Evolutionary conservation across 352 stramenopile genomes (phyloP), one percentile per base, ranked within the genome.

Genomic region (Phytophthora tubulina): DNA sequence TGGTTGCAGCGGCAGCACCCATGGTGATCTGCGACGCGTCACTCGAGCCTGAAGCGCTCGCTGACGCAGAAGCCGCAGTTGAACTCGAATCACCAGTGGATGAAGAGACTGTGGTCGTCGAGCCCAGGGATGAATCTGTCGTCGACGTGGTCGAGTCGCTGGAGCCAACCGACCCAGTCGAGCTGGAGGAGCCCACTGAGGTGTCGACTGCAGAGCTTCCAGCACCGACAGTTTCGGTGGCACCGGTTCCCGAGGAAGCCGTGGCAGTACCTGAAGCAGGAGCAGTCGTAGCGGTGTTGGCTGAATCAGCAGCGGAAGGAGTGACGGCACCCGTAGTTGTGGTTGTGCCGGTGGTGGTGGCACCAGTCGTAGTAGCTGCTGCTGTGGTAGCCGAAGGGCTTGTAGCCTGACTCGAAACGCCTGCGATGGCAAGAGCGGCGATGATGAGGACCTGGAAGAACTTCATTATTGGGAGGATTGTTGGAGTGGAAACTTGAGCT

Each of bases 371-470:
- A 4, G 35, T 53, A 31, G 69, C 36, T 15, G 54, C 32, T 38
- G 38, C 38, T 15, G 54, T 59, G 52, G n/a, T 53, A 3, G 51
- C 15, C 3, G 57, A 10, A 4, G 52, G 53, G 31, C 32, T 63
- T 4, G 56, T 33, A 21, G 55, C 13, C 51, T 79, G 67, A n/a
- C 52, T 67, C 21, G 30, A 70, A n/a, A 63, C 56, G 14, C 52
- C 57, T 6, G 67, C 67, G 11, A 79, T 35, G 21, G 72, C 72
- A 42, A 79, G 41, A 8, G 72, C 67, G 10, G 72, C 72, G 53
- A 79, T 64, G 51, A 70, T 1, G 45, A 79, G 41, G 39, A 73
- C 61, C 38, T 75, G 67, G 57, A 79, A 70, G 45, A 75, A 75
- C 71, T 78, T 69, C 67, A 78, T 78, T 4, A 17, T 71, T 64